Evolutionary conservation across 2,329 filamentous ascomycete genomes (phyloP).

Genomic region (Pseudocercospora ulei): DNA sequence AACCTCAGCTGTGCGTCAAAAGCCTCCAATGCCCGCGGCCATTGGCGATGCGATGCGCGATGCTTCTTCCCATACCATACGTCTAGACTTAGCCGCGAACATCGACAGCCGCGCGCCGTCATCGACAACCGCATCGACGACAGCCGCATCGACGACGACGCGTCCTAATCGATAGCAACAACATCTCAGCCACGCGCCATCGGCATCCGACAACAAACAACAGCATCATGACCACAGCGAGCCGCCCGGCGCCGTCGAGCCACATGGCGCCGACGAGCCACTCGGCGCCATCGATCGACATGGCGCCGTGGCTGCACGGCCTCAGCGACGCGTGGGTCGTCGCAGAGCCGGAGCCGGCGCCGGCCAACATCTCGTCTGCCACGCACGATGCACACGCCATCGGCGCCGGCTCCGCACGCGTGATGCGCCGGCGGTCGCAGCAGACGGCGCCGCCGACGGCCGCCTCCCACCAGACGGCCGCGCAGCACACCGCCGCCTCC

Average conservation of each 20-base stretch:
- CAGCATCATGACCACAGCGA: conserved; percentile 18
- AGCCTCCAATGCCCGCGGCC: no score
- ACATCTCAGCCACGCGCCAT: background rate
- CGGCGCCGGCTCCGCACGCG: conserved; percentile 32
- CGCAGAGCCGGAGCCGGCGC: conserved; percentile 11
- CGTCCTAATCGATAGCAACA: conserved; percentile 5
- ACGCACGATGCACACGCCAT: conserved; percentile 29
- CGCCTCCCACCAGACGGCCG: conserved; percentile 23
- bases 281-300: conserved; percentile 26
- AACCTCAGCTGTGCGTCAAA: no score
- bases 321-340: conserved; percentile 52
- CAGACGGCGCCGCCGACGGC: conserved; percentile 20
- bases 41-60: no score
- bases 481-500: no score
- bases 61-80: no score
- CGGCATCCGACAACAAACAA: background rate
- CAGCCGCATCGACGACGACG: conserved; percentile 5
- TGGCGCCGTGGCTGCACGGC: conserved; percentile 67
- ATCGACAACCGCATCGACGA: conserved; percentile 6
- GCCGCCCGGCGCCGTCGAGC: no score
- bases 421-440: conserved; percentile 30
- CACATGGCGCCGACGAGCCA: conserved; percentile 17
- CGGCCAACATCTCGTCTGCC: conserved; percentile 23
- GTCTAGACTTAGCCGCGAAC: no score
- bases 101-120: conserved; percentile 4